Percentiles rank a stretch among this genome's conserved stretches.
Evolutionary conservation across 352 stramenopile genomes (phyloP).

Genomic region (Phytophthora lateralis): DNA sequence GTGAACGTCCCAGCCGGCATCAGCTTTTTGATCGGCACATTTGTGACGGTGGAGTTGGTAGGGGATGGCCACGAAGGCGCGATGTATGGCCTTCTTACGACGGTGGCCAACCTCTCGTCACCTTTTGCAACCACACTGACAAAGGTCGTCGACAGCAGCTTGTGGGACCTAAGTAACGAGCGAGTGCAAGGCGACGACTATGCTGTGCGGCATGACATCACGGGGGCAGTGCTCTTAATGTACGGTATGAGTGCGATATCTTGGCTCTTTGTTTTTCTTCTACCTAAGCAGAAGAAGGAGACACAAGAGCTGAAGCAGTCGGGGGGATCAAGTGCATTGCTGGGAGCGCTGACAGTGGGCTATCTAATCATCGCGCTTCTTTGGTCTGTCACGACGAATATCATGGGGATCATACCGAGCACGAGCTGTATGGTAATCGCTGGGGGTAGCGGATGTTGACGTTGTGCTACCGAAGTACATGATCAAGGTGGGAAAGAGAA

Average conservation of each 20-base stretch:
- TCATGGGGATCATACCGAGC: conserved; percentile 17
- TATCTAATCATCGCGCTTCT: conserved; percentile 34
- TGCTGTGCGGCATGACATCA: conserved; percentile 28
- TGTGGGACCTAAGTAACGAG: conserved; percentile 34
- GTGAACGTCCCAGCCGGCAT: conserved; percentile 29
- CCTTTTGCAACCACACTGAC: conserved; percentile 30
- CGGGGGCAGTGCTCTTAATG: conserved; percentile 35
- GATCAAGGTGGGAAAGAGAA: conserved; percentile 2
- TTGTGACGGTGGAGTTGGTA: conserved; percentile 38
- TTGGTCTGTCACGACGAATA: conserved; percentile 43
- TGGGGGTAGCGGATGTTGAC: conserved; percentile 36
- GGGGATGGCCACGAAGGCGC: conserved; percentile 20
- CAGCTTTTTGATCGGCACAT: conserved; percentile 25
- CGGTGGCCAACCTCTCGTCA: conserved; percentile 25
- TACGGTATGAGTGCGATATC: conserved; percentile 35
- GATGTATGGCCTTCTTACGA: conserved; percentile 37
- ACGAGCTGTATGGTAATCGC: conserved; percentile 29
- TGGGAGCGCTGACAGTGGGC: conserved; percentile 35
- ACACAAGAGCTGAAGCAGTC: conserved; percentile 26
- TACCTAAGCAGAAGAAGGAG: conserved; percentile 40
- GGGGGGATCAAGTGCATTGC: conserved; percentile 29
- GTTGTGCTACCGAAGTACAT: neutral
- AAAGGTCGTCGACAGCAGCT: conserved; percentile 24
- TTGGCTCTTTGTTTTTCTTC: conserved; percentile 33
- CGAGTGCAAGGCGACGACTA: conserved; percentile 36